Evolutionary conservation across 495 filamentous ascomycete species (phyloP).

Genomic region (Jackrogersella minutella): DNA sequence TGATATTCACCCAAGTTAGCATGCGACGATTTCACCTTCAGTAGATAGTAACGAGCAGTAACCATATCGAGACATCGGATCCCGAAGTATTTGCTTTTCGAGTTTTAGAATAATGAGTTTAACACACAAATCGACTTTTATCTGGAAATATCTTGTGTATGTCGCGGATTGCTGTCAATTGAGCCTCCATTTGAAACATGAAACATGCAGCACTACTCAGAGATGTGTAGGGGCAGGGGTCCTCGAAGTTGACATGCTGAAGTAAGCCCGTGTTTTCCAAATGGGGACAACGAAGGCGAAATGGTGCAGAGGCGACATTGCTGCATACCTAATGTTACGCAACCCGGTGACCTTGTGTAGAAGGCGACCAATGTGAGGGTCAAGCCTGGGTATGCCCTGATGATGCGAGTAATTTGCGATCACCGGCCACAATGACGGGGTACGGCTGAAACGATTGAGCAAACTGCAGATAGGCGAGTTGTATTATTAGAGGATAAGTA

Average conservation of each 20-base stretch:
- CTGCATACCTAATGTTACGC: slow-evolving; percentile 11
- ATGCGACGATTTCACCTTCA: neutral
- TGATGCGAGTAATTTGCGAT: neutral
- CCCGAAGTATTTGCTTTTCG: neutral
- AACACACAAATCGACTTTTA: neutral
- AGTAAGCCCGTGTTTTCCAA: slow-evolving; percentile 12
- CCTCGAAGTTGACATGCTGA: slow-evolving; percentile 16
- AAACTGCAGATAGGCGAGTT: slow-evolving; percentile 5
- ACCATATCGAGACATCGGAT: neutral
- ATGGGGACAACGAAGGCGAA: slow-evolving; percentile 24
- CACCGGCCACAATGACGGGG: neutral
- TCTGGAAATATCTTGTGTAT: neutral
- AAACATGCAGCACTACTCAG: slow-evolving; percentile 3
- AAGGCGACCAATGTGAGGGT: slow-evolving; percentile 20
- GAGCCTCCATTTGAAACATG: slow-evolving; percentile 18
- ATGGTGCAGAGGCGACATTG: slow-evolving; percentile 11
- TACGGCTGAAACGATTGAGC: slow-evolving; percentile 29
- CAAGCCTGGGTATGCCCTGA: neutral
- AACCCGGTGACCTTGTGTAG: neutral
- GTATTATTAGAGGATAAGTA: slow-evolving; percentile 32
- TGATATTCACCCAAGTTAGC: neutral
- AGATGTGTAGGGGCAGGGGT: slow-evolving; percentile 17
- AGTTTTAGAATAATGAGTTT: neutral
- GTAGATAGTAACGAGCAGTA: neutral
- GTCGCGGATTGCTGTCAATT: slow-evolving; percentile 6